These are phyloP conservation scores for Mucor piriformis DNA, from an alignment of 371 early-diverging fungal species.

Conservation along the genomic window DNA sequence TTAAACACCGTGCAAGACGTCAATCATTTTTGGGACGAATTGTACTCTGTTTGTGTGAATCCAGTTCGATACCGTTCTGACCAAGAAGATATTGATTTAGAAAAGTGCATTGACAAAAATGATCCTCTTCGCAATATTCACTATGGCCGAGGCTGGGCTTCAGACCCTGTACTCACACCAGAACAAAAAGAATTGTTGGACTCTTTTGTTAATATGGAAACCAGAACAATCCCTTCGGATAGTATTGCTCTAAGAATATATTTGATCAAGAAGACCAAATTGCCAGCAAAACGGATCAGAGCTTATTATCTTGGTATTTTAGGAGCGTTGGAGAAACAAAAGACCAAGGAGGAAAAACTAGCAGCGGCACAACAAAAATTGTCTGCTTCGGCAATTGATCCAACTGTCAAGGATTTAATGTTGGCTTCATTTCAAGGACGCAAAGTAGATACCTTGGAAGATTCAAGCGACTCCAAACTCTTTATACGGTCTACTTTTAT, in stretches of 20 bases:
- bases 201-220: conserved; percentile 11
- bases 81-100: neutral
- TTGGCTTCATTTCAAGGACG: conserved; percentile 15
- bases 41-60: neutral
- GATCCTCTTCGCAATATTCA: conserved; percentile 15
- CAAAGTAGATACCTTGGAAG: conserved; percentile 1
- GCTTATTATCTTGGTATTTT: conserved; percentile 9
- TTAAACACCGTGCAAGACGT: conserved; percentile 5
- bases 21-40: conserved; percentile 8
- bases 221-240: conserved; percentile 7
- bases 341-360: neutral
- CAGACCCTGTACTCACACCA: neutral
- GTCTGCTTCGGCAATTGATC: neutral
- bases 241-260: neutral
- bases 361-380: neutral
- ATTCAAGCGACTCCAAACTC: neutral
- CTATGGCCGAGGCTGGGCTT: neutral
- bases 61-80: neutral
- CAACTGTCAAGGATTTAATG: conserved; percentile 13
- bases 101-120: neutral
- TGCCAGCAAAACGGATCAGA: neutral
- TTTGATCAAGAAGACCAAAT: neutral
- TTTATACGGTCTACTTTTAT: conserved; percentile 17
- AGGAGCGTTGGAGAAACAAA: conserved; percentile 1
- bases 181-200: conserved; percentile 12